These are phyloP conservation scores for Didymella arachidicola DNA, from an alignment of 2,329 filamentous ascomycete species.

Conservation along the genomic window DNA sequence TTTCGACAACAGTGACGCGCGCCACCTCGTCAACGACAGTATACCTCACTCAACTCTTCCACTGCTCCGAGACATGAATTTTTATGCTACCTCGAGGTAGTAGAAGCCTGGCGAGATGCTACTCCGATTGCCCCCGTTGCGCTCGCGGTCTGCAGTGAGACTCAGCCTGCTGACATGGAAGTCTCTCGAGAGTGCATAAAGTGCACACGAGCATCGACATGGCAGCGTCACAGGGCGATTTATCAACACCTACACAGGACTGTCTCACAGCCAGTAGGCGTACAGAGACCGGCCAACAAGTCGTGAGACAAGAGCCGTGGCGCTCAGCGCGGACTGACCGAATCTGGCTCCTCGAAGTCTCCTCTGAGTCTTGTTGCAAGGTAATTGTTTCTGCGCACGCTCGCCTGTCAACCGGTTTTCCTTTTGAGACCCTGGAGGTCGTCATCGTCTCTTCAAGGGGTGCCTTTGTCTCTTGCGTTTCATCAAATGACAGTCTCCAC, in stretches of 20 bases:
- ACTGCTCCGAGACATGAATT: neutral
- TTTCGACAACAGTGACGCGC: neutral
- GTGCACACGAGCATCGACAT: neutral
- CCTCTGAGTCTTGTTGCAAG: slow-evolving; percentile 4
- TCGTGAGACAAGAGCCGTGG: slow-evolving; percentile 8
- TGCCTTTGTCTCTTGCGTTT: neutral
- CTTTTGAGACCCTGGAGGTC: slow-evolving; percentile 1
- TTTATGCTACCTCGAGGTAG: neutral
- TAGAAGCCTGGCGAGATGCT: neutral
- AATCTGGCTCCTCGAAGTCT: neutral
- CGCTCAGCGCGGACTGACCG: neutral
- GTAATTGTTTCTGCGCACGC: slow-evolving; percentile 10
- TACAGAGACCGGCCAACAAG: neutral
- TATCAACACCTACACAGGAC: neutral
- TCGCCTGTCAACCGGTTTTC: neutral
- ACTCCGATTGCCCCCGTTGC: neutral
- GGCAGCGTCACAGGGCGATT: slow-evolving; percentile 10
- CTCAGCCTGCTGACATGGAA: slow-evolving; percentile 11
- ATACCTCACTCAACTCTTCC: neutral
- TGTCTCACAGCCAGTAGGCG: neutral
- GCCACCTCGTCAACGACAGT: neutral
- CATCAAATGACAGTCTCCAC: slow-evolving; percentile 2
- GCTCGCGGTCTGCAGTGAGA: neutral
- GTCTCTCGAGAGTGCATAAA: neutral
- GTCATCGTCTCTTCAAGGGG: slow-evolving; percentile 2